These are phyloP conservation scores for Acanthamoeba royreba DNA, from an alignment of 208 protist genomes.

Conservation along the genomic window DNA sequence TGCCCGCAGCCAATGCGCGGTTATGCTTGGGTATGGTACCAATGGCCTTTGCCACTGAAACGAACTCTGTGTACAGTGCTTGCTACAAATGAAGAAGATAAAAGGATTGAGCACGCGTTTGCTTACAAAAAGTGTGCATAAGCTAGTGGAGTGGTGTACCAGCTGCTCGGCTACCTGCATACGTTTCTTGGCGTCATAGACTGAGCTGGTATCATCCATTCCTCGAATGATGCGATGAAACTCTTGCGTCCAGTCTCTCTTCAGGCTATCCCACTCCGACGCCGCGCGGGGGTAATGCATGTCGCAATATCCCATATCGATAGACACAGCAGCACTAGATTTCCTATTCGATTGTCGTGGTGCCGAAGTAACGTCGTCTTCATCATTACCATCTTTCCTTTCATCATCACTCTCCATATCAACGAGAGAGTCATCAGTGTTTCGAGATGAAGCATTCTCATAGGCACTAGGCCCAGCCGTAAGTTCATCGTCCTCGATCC, in stretches of 20 bases:
- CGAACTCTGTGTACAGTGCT: slow-evolving; percentile 5
- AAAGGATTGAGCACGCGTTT: background rate
- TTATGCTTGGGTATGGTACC: background rate
- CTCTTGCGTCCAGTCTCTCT: background rate
- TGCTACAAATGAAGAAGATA: background rate
- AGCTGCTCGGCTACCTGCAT: background rate
- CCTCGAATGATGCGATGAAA: background rate
- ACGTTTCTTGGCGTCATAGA: background rate
- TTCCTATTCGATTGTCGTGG: too few relatives aligned
- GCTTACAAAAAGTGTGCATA: background rate
- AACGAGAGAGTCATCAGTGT: too few relatives aligned
- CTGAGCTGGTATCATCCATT: background rate
- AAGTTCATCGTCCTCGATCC: too few relatives aligned
- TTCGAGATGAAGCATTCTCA: too few relatives aligned
- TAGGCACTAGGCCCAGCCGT: too few relatives aligned
- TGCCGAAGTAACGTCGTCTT: background rate
- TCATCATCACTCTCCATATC: too few relatives aligned
- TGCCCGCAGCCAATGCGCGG: background rate
- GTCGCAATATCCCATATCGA: background rate
- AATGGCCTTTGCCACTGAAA: slow-evolving; percentile 13
- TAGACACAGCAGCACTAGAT: too few relatives aligned
- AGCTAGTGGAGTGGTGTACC: background rate
- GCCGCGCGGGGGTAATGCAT: background rate
- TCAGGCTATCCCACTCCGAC: background rate
- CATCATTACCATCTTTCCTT: background rate